phyloP scores from a whole-genome alignment of 768 basidiomycete genomes.

The Chlorophyllum brunneum region DNA sequence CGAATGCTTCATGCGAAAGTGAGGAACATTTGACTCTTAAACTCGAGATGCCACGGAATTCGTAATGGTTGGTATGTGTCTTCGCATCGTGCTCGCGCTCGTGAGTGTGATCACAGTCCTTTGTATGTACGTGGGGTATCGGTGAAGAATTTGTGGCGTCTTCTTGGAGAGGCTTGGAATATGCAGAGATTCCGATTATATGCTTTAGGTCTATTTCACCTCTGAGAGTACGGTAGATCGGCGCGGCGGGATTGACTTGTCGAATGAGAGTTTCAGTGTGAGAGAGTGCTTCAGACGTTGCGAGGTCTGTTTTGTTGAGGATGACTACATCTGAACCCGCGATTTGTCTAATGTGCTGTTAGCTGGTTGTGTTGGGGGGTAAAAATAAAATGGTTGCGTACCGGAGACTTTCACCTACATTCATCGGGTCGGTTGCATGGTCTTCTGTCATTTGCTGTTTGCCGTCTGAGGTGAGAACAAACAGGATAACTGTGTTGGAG shows the following conservation, averaged over 20 bases:
- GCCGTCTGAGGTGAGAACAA: constrained; percentile 2
- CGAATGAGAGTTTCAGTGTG: constrained; percentile 59
- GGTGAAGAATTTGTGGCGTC: constrained; percentile 13
- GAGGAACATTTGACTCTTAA: constrained; percentile 67
- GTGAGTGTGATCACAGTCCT: constrained; percentile 31
- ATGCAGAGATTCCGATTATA: constrained; percentile 83
- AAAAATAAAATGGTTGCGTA: constrained; percentile 25
- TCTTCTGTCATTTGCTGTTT: constrained; percentile 85
- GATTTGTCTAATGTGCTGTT: constrained; percentile 68
- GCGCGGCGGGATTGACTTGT: constrained; percentile 76
- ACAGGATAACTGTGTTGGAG: background rate
- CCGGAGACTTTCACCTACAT: constrained; percentile 77
- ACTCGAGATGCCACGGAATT: constrained; percentile 79
- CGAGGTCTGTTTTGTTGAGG: constrained; percentile 88
- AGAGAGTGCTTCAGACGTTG: constrained; percentile 37
- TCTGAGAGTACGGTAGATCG: constrained; percentile 67
- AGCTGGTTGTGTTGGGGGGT: background rate
- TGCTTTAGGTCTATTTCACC: constrained; percentile 69
- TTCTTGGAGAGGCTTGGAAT: constrained; percentile 45
- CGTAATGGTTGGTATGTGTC: constrained; percentile 53
- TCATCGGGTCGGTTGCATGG: constrained; percentile 44
- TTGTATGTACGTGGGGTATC: constrained; percentile 21
- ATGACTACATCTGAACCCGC: constrained; percentile 89
- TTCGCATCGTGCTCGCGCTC: constrained; percentile 29
- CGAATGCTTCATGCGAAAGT: constrained; percentile 44